Evolutionary conservation across 129 eudicot genomes (phyloP), one percentile per base, ranked within the genome.

Genomic region (Arctium minus): DNA sequence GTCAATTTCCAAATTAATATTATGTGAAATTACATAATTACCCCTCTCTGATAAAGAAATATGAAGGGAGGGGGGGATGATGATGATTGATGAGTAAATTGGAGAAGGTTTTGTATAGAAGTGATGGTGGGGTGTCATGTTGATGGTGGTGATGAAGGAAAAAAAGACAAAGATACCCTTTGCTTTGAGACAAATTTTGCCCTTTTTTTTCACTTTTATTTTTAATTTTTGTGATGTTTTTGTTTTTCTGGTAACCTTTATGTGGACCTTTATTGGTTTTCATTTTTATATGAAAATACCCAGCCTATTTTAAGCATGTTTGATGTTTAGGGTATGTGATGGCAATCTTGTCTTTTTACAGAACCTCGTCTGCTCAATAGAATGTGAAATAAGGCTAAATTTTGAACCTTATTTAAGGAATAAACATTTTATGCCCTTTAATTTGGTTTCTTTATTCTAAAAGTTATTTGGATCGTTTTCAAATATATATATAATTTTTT

Each of bases 151-250:
- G 78, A 50, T 17, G 33, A 83, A 50, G 78, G 64, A 42, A 22
- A 42, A 44, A 77, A 84, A 72, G 87, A 78, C 87, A 11, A 84
- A 62, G 67, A 84, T 84, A 40, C 79, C 83, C 83, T 70, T 60
- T 72, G 65, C 83, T 70, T 72, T 72, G 75, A 84, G 75, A 78
- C 48, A 84, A 78, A 84, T 84, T 84, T 84, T 84, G 83, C 72
- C 29, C 29, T 53, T 84, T 38, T 48, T 71, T 18, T 13, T 84
- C 42, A 0, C 8, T 84, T 60, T 83, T 83, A 30, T 2, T 53
- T 53, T 53, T 27, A 56, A 56, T 15, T 64, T 36, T 35, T 37
- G 39, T 27, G 12, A 74, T 74, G 80, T 81, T 68, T 65, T 81
- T 74, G 5, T 4, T 42, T 13, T 46, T 69, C n/a, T 70, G 62